phyloP scores from a whole-genome alignment of 345 rosid genomes.

The Trapa incisa region DNA sequence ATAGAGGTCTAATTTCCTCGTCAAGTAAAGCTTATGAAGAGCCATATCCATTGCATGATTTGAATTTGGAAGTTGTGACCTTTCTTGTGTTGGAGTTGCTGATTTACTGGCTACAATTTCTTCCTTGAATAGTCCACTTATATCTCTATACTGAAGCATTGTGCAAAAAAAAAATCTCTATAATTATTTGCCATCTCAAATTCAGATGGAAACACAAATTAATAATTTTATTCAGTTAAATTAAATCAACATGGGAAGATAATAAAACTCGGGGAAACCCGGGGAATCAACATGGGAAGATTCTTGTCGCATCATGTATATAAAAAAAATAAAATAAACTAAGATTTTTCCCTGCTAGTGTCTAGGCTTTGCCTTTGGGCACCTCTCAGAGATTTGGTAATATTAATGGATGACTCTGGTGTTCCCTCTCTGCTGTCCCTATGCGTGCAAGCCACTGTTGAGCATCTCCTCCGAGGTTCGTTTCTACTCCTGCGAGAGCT shows the following conservation, averaged over 20 bases:
- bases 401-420: neutral
- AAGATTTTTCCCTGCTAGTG: too few relatives aligned
- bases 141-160: constrained; percentile 17
- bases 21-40: constrained; percentile 35
- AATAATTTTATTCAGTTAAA: too few relatives aligned
- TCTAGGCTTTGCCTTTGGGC: too few relatives aligned
- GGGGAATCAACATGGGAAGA: too few relatives aligned
- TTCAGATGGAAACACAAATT: too few relatives aligned
- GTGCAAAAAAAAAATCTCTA: too few relatives aligned
- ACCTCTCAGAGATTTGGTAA: neutral
- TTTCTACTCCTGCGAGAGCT: neutral
- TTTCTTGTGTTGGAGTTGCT: constrained; percentile 47
- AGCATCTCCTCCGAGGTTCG: constrained; percentile 36
- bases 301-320: too few relatives aligned
- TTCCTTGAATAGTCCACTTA: constrained; percentile 29
- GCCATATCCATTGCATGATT: constrained; percentile 31
- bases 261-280: too few relatives aligned
- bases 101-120: constrained; percentile 47
- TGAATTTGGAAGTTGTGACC: constrained; percentile 71
- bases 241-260: too few relatives aligned
- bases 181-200: too few relatives aligned
- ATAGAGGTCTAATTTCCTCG: constrained; percentile 66
- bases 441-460: constrained; percentile 26
- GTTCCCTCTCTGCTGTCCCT: constrained; percentile 49
- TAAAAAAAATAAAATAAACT: too few relatives aligned